These are phyloP conservation scores for Epichloe sibirici DNA, from an alignment of 2,329 filamentous ascomycete genomes.

Conservation along the genomic window DNA sequence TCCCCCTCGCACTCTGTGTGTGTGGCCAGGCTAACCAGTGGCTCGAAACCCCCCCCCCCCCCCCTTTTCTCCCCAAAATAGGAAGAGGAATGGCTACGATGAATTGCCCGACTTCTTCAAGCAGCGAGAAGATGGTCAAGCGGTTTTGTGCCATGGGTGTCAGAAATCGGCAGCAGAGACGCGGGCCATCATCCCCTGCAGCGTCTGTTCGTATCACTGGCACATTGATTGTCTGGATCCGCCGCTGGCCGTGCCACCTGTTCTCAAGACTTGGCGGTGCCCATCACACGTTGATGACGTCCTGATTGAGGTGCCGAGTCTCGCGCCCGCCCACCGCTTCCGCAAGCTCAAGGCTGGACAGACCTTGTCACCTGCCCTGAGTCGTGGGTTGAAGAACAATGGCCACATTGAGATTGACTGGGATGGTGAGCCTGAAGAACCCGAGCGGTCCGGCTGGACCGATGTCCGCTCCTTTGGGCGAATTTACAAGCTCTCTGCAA, in stretches of 20 bases:
- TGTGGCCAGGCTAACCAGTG: neutral
- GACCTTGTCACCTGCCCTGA: constrained; percentile 38
- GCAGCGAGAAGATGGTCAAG: constrained; percentile 61
- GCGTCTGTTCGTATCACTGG: constrained; percentile 71
- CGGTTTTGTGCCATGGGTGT: constrained; percentile 69
- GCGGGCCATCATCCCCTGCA: constrained; percentile 74
- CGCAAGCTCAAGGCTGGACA: constrained; percentile 46
- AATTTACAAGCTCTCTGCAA: constrained; percentile 50
- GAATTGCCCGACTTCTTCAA: constrained; percentile 55
- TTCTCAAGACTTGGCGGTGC: constrained; percentile 72
- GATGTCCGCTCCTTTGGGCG: constrained; percentile 50
- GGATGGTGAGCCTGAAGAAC: constrained; percentile 43
- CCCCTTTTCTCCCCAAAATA: constrained; percentile 12
- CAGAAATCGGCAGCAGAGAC: constrained; percentile 46
- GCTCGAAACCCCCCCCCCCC: too few relatives aligned
- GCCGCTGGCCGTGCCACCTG: constrained; percentile 67
- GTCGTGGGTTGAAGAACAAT: constrained; percentile 57
- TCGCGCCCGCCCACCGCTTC: constrained; percentile 49
- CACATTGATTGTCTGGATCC: constrained; percentile 88
- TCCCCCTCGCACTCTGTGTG: too few relatives aligned
- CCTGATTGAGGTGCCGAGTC: constrained; percentile 44
- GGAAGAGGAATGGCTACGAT: constrained; percentile 44
- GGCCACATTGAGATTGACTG: constrained; percentile 59
- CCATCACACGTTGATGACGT: constrained; percentile 76
- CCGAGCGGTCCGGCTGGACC: constrained; percentile 43